phyloP scores from a whole-genome alignment of 2,329 filamentous ascomycete species.

The Coniella lustricola region DNA sequence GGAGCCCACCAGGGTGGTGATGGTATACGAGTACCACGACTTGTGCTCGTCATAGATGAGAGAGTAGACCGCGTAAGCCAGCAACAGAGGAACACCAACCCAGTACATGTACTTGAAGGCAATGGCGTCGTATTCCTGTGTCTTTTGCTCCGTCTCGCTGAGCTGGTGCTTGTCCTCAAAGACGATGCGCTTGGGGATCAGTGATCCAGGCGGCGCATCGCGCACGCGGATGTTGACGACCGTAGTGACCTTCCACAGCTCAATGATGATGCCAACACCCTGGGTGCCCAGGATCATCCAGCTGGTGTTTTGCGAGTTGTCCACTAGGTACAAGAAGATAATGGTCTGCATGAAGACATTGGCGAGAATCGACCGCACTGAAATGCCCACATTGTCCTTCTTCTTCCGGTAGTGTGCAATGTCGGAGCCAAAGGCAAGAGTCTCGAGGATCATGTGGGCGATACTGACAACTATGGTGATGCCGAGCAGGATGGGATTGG shows the following conservation, averaged over 20 bases:
- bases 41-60: conserved; percentile 92
- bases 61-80: conserved; percentile 86
- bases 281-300: conserved; percentile 99
- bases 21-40: conserved; percentile 95
- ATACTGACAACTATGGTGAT: conserved; percentile 81
- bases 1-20: conserved; percentile 87
- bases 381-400: conserved; percentile 97
- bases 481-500: conserved; percentile 81
- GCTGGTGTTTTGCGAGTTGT: conserved; percentile 95
- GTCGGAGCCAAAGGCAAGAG: conserved; percentile 93
- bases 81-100: conserved; percentile 77
- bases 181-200: conserved; percentile 69
- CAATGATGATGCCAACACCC: conserved; percentile 66
- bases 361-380: conserved; percentile 87
- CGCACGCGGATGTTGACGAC: conserved; percentile 82
- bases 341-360: conserved; percentile 97
- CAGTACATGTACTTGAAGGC: conserved; percentile 98
- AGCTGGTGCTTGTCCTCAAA: conserved; percentile 98
- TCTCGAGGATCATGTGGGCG: conserved; percentile 91
- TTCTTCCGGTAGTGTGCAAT: conserved; percentile 98
- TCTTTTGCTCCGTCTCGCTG: conserved; percentile 92
- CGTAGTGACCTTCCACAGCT: conserved; percentile 92
- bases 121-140: conserved; percentile 95
- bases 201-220: conserved; percentile 57
- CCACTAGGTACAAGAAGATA: conserved; percentile 93